These are phyloP conservation scores for Endotrypanum monterogeii DNA, from an alignment of 208 protist genomes.

Conservation along the genomic window DNA sequence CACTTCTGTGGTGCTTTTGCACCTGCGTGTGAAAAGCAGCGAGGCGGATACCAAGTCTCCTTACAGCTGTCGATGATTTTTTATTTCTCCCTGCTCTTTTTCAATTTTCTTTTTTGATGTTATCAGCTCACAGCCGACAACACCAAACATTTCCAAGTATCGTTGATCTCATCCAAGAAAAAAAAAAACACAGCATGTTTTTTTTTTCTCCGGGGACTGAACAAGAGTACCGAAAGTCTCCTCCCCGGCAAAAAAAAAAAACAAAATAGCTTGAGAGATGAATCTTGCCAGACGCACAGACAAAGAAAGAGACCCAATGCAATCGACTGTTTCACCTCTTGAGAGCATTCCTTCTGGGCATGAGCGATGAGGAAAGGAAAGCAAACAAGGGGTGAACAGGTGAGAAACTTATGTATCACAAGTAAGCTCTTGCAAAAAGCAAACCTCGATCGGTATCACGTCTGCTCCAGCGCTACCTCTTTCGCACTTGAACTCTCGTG, in stretches of 20 bases:
- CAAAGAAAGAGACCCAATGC: background rate
- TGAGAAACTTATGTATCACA: too few species aligned
- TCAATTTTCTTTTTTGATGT: background rate
- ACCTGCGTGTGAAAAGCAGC: background rate
- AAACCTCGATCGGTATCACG: too few species aligned
- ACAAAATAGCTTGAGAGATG: background rate
- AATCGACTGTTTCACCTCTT: background rate
- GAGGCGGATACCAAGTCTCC: background rate
- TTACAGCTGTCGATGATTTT: background rate
- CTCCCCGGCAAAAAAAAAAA: background rate
- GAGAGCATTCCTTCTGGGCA: too few species aligned
- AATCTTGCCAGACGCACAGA: background rate
- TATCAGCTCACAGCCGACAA: background rate
- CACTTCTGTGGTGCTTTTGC: background rate
- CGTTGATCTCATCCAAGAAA: background rate
- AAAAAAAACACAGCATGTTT: background rate
- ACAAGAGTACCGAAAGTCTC: background rate
- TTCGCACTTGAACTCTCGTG: too few species aligned
- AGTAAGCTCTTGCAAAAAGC: too few species aligned
- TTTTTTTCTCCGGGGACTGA: background rate
- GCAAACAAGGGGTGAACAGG: too few species aligned
- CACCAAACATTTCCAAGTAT: background rate
- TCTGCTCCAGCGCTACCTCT: too few species aligned
- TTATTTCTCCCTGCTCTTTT: background rate
- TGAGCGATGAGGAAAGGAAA: too few species aligned